A percentile compares a stretch with the other conserved stretches of the same genome.
These are phyloP conservation scores for Parascedosporium putredinis DNA, from an alignment of 2,329 filamentous ascomycete species.

Conservation along the genomic window DNA sequence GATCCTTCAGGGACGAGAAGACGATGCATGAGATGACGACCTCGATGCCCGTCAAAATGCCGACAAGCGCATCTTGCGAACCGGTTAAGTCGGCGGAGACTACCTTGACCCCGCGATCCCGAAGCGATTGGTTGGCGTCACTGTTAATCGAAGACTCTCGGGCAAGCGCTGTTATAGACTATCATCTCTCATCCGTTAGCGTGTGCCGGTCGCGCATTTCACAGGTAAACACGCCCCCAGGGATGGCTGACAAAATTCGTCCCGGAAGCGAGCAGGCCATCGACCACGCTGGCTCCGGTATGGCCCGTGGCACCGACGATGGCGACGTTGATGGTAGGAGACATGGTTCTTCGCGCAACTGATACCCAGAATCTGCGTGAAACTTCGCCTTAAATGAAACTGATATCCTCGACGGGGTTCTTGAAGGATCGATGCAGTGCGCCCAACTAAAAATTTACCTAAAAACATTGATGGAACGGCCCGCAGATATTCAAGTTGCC, in stretches of 20 bases:
- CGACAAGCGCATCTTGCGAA: conserved; percentile 28
- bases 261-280: conserved; percentile 23
- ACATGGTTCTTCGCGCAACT: too few species aligned
- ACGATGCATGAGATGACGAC: conserved; percentile 33
- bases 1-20: conserved; percentile 23
- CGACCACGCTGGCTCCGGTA: conserved; percentile 27
- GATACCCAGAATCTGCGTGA: too few species aligned
- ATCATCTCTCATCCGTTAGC: neutral
- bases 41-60: conserved; percentile 30
- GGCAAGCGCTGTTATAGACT: conserved; percentile 38
- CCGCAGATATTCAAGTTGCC: too few species aligned
- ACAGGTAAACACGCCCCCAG: too few species aligned
- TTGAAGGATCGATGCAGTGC: too few species aligned
- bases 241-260: conserved; percentile 20
- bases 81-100: conserved; percentile 30
- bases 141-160: conserved; percentile 36
- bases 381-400: too few species aligned
- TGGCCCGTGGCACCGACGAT: conserved; percentile 31
- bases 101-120: conserved; percentile 30
- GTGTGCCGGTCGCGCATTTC: neutral
- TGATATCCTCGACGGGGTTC: too few species aligned
- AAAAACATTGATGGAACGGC: too few species aligned
- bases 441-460: too few species aligned
- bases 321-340: conserved; percentile 18
- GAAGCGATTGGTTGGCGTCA: conserved; percentile 27